Conservation (phyloP, 495 filamentous ascomycete genomes). For the Neurospora tetraspora region DNA sequence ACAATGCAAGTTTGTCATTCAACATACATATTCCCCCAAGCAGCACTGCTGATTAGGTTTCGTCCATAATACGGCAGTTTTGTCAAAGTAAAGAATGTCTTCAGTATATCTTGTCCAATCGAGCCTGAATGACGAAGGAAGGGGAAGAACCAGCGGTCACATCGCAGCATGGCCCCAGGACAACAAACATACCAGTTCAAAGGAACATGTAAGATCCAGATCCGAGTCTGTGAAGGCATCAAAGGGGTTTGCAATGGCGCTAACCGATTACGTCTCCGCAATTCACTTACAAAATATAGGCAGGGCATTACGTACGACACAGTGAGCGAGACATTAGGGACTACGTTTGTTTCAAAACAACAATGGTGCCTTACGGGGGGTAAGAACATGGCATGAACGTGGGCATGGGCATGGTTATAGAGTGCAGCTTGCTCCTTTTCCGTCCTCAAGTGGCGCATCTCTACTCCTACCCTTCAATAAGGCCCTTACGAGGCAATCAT, state of each 20-base stretch:
- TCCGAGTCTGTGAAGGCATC: neutral
- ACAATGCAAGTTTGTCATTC: neutral
- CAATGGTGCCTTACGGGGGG: neutral
- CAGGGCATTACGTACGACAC: neutral
- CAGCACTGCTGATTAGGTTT: neutral
- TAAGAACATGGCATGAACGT: neutral
- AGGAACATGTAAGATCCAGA: neutral
- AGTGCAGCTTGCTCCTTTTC: neutral
- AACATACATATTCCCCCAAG: neutral
- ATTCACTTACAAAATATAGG: neutral
- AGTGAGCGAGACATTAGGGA: neutral
- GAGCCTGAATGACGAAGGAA: neutral
- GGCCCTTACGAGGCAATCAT: neutral
- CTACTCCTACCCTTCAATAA: neutral
- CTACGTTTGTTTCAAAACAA: neutral
- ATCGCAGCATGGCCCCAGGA: neutral
- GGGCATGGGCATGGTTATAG: neutral
- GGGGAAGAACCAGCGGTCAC: neutral
- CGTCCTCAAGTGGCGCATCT: neutral
- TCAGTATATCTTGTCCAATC: neutral
- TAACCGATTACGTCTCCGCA: neutral
- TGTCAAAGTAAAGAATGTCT: neutral
- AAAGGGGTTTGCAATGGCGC: neutral
- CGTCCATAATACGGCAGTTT: neutral
- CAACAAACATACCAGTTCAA: neutral